These are phyloP conservation scores for Bacterosira constricta DNA, from an alignment of 108 stramenopile species.

Conservation along the genomic window DNA sequence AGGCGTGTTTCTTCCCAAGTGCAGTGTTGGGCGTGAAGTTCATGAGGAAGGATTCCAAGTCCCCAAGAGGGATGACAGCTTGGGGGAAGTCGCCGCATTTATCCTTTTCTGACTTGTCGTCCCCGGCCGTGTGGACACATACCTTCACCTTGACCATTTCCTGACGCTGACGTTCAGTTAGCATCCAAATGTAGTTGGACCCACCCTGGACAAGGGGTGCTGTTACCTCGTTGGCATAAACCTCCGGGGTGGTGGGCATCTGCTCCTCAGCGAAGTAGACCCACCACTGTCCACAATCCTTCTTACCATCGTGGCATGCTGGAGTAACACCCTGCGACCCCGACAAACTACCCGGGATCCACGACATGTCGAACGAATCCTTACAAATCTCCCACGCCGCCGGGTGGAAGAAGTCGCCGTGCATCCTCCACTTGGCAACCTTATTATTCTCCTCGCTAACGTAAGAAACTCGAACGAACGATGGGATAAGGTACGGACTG, in stretches of 20 bases:
- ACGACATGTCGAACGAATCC: slow-evolving; percentile 85
- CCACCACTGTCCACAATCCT: slow-evolving; percentile 91
- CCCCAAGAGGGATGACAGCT: slow-evolving; percentile 84
- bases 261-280: slow-evolving; percentile 88
- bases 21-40: slow-evolving; percentile 90
- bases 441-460: slow-evolving; percentile 89
- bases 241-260: slow-evolving; percentile 83
- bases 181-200: slow-evolving; percentile 86
- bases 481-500: slow-evolving; percentile 85
- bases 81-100: slow-evolving; percentile 72
- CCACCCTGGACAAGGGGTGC: slow-evolving; percentile 80
- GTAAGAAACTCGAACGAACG: slow-evolving; percentile 86
- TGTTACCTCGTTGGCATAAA: slow-evolving; percentile 84
- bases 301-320: slow-evolving; percentile 51
- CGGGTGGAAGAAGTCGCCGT: slow-evolving; percentile 87
- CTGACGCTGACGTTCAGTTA: slow-evolving; percentile 81
- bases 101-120: slow-evolving; percentile 33
- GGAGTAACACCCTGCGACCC: slow-evolving; percentile 75
- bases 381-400: slow-evolving; percentile 91
- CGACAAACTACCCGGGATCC: slow-evolving; percentile 81
- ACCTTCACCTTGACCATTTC: slow-evolving; percentile 73
- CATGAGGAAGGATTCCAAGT: slow-evolving; percentile 82
- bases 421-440: slow-evolving; percentile 61
- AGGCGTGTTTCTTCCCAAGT: slow-evolving; percentile 80
- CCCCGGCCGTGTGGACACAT: slow-evolving; percentile 52